Evolutionary conservation across 202 grass and related monocot species (phyloP).

Genomic region (Panicum virgatum): DNA sequence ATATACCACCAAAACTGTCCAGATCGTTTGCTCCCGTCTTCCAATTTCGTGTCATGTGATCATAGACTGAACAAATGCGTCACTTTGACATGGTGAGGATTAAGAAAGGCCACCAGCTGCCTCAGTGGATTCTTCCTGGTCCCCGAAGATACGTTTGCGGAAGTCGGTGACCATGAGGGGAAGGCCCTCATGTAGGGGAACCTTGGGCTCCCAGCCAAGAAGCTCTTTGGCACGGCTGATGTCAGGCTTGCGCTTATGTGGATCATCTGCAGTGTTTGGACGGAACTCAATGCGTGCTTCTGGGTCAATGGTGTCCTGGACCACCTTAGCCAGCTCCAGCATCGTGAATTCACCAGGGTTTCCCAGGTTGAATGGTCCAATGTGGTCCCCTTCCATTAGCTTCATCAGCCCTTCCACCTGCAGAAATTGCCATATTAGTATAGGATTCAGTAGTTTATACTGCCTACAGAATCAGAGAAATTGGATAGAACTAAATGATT

Average conservation of each 20-base stretch:
- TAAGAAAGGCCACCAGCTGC: slow-evolving; percentile 19
- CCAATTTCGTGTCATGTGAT: neutral
- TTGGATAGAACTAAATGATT: neutral
- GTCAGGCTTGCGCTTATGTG: slow-evolving; percentile 77
- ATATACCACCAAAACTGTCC: too few relatives aligned
- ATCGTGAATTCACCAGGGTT: slow-evolving; percentile 83
- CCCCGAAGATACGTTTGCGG: slow-evolving; percentile 65
- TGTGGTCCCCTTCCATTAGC: slow-evolving; percentile 74
- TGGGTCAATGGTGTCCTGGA: slow-evolving; percentile 74
- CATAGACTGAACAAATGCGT: slow-evolving; percentile 2
- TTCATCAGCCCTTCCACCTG: slow-evolving; percentile 76
- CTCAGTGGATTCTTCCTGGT: slow-evolving; percentile 39
- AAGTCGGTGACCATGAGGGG: slow-evolving; percentile 76
- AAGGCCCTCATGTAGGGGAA: slow-evolving; percentile 62
- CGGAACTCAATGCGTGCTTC: slow-evolving; percentile 68
- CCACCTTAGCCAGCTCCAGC: slow-evolving; percentile 75
- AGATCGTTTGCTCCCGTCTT: neutral
- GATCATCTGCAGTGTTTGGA: slow-evolving; percentile 73
- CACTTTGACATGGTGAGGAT: neutral
- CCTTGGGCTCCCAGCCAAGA: slow-evolving; percentile 72
- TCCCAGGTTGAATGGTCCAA: slow-evolving; percentile 73
- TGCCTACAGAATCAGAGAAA: neutral
- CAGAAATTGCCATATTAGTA: slow-evolving; percentile 8
- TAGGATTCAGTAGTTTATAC: neutral
- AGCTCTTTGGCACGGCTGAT: slow-evolving; percentile 62